A percentile compares a stretch with the other conserved stretches of the same genome.
Conservation (phyloP, 2,329 filamentous ascomycete genomes). For the Metarhizium rileyi region DNA sequence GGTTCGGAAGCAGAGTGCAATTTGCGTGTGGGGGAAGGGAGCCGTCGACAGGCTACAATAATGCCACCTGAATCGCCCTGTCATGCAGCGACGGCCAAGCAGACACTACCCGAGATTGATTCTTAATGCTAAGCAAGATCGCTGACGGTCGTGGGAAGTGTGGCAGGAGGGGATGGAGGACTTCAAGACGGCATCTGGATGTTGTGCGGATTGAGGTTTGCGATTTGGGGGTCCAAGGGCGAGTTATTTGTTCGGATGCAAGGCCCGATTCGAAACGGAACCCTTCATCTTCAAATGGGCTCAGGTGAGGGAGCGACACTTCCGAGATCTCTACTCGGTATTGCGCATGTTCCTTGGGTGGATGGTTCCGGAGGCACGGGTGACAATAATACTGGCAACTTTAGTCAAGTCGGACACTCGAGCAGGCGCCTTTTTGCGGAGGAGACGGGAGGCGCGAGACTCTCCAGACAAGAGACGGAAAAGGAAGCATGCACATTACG, state of each 20-base stretch:
- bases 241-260: not conserved
- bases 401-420: too few relatives aligned
- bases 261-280: not conserved
- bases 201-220: too few relatives aligned
- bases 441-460: too few relatives aligned
- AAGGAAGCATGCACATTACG: too few relatives aligned
- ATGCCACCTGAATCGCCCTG: not conserved
- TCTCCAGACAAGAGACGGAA: too few relatives aligned
- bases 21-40: not conserved
- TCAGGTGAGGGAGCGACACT: not conserved
- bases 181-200: not conserved
- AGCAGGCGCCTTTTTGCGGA: not conserved
- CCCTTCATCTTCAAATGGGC: not conserved
- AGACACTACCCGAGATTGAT: not conserved
- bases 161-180: not conserved
- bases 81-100: not conserved
- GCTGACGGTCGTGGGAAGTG: not conserved
- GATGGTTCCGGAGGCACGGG: too few relatives aligned
- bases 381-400: too few relatives aligned
- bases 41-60: not conserved
- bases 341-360: too few relatives aligned
- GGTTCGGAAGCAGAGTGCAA: not conserved
- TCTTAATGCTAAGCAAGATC: too few relatives aligned
- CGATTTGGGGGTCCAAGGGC: not conserved
- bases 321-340: too few relatives aligned